phyloP scores from a whole-genome alignment of 2,329 filamentous ascomycete genomes.

The Podosphaera xanthii region DNA sequence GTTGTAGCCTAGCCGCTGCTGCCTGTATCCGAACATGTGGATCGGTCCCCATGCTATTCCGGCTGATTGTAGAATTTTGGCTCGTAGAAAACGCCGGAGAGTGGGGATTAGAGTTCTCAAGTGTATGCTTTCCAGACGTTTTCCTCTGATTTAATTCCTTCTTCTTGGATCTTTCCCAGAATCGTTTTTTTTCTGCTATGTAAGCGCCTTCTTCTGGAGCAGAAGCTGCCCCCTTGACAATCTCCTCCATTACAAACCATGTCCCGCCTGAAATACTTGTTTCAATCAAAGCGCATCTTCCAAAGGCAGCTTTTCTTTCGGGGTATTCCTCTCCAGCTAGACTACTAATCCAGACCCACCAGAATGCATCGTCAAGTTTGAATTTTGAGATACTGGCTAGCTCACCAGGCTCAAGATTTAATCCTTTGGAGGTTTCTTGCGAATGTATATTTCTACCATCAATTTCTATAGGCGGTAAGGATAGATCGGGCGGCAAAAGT shows the following conservation, averaged over 20 bases:
- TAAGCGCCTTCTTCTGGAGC: conserved; percentile 71
- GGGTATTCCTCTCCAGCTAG: conserved; percentile 73
- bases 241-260: conserved; percentile 92
- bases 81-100: conserved; percentile 20
- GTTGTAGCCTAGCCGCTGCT: conserved; percentile 65
- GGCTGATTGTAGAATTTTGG: conserved; percentile 32
- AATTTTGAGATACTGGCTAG: conserved; percentile 74
- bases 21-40: conserved; percentile 86
- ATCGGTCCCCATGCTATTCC: conserved; percentile 67
- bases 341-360: conserved; percentile 99
- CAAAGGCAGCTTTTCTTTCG: conserved; percentile 76
- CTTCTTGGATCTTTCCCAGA: conserved; percentile 67
- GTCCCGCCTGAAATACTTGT: conserved; percentile 59
- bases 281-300: conserved; percentile 77
- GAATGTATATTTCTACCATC: conserved; percentile 75
- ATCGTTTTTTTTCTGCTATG: conserved; percentile 84
- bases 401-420: conserved; percentile 67
- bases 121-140: conserved; percentile 39
- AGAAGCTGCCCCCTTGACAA: conserved; percentile 76
- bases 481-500: conserved; percentile 75
- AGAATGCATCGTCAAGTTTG: conserved; percentile 85
- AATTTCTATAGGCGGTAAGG: conserved; percentile 61
- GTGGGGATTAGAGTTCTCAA: conserved; percentile 22
- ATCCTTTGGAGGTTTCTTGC: conserved; percentile 47
- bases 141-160: conserved; percentile 42